Conservation (phyloP, 176 grass and related monocot species). For the Bothriochloa decipiens region DNA sequence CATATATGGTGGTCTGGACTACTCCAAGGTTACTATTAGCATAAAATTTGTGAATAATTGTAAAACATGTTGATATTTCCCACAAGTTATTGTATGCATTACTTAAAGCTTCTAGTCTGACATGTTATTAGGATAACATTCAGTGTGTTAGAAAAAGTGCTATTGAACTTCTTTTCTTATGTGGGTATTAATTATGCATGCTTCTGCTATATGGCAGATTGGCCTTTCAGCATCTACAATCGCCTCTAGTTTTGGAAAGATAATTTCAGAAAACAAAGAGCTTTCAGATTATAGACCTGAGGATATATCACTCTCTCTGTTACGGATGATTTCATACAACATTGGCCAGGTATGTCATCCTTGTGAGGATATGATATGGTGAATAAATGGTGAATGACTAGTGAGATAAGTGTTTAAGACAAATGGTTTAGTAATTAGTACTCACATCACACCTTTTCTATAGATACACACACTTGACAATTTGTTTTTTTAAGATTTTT, state of each 20-base stretch:
- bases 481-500: not conserved
- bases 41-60: slow-evolving; percentile 16
- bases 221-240: slow-evolving; percentile 97
- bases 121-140: slow-evolving; percentile 18
- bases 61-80: slow-evolving; percentile 32
- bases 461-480: not conserved
- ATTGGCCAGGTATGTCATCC: slow-evolving; percentile 82
- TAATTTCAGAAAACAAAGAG: slow-evolving; percentile 94
- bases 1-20: slow-evolving; percentile 98
- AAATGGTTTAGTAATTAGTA: not conserved
- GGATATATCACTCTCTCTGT: slow-evolving; percentile 96
- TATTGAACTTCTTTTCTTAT: slow-evolving; percentile 5
- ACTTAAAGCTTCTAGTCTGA: slow-evolving; percentile 16
- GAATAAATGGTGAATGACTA: slow-evolving; percentile 5
- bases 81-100: slow-evolving; percentile 24
- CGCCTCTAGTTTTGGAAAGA: slow-evolving; percentile 96
- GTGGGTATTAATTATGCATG: slow-evolving; percentile 38
- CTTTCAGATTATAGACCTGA: slow-evolving; percentile 91
- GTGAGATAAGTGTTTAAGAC: slow-evolving; percentile 9
- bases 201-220: slow-evolving; percentile 64
- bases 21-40: slow-evolving; percentile 76
- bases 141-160: not conserved
- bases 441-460: slow-evolving; percentile 16
- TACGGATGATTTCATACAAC: slow-evolving; percentile 99
- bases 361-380: slow-evolving; percentile 27